phyloP scores from a whole-genome alignment of 129 eudicot species.

The Centella asiatica region DNA sequence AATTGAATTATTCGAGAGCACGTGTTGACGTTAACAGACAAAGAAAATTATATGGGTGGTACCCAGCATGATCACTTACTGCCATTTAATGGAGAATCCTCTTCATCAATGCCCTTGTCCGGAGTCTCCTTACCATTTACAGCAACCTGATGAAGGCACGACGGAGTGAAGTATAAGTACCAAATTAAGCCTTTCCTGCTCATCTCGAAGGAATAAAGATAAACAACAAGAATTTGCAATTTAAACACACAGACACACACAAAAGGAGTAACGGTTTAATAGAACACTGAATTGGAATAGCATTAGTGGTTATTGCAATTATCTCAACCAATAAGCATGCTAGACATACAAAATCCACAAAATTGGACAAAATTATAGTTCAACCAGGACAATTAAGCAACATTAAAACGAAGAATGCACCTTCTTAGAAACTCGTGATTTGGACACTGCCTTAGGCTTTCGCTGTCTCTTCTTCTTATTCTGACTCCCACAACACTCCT shows the following conservation, averaged over 20 bases:
- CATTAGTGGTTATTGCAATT: too few species aligned
- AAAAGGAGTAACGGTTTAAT: too few species aligned
- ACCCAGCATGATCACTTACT: conserved; percentile 46
- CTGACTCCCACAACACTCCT: conserved; percentile 33
- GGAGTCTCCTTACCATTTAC: conserved; percentile 39
- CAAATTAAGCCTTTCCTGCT: not conserved
- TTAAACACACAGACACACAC: too few species aligned
- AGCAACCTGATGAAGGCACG: conserved; percentile 32
- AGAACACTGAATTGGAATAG: too few species aligned
- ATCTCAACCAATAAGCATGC: not conserved
- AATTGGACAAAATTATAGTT: not conserved
- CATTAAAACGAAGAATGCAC: conserved; percentile 11
- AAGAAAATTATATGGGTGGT: not conserved
- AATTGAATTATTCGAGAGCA: not conserved
- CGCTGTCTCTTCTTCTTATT: conserved; percentile 24
- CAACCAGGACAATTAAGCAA: not conserved
- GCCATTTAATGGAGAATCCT: conserved; percentile 34
- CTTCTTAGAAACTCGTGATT: conserved; percentile 40
- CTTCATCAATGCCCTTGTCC: conserved; percentile 26
- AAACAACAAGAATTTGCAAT: too few species aligned
- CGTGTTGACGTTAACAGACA: not conserved
- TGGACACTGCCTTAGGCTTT: conserved; percentile 29
- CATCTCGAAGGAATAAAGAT: not conserved
- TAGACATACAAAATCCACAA: not conserved
- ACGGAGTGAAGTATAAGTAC: too few species aligned